Conservation (phyloP, 2,329 filamentous ascomycete species). For the Fusarium burgessii region DNA sequence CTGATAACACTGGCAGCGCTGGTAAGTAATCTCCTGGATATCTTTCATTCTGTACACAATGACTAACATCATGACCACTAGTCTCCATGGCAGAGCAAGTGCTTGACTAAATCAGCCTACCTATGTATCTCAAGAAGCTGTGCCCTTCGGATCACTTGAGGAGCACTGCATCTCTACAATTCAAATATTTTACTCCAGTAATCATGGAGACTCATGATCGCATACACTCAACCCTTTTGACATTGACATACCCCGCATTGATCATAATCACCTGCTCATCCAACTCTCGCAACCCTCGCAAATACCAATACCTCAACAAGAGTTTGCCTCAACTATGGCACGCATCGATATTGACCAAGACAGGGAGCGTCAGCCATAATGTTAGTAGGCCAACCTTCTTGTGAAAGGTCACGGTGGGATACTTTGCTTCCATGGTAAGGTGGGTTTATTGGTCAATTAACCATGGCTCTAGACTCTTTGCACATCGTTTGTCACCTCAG, state of each 20-base stretch:
- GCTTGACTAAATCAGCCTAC: conserved; percentile 20
- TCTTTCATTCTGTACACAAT: background rate
- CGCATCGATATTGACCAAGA: background rate
- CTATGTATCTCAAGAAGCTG: background rate
- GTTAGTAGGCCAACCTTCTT: background rate
- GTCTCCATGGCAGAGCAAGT: conserved; percentile 45
- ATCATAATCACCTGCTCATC: background rate
- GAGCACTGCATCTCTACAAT: background rate
- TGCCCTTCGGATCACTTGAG: background rate
- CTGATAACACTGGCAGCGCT: conserved; percentile 85
- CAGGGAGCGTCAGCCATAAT: too few species aligned
- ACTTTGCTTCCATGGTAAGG: background rate
- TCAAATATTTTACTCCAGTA: background rate
- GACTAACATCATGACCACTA: conserved; percentile 13
- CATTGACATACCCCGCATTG: background rate
- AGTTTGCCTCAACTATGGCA: background rate
- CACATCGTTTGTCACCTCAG: background rate
- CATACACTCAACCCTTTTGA: background rate
- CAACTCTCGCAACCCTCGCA: background rate
- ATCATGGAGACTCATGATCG: background rate
- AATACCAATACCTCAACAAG: background rate
- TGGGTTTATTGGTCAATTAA: background rate
- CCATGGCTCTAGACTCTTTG: background rate
- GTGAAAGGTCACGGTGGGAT: background rate
- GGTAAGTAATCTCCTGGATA: conserved; percentile 64